These are phyloP conservation scores for Westerdykella sp. DNA, from an alignment of 2,329 filamentous ascomycete genomes.

Conservation along the genomic window DNA sequence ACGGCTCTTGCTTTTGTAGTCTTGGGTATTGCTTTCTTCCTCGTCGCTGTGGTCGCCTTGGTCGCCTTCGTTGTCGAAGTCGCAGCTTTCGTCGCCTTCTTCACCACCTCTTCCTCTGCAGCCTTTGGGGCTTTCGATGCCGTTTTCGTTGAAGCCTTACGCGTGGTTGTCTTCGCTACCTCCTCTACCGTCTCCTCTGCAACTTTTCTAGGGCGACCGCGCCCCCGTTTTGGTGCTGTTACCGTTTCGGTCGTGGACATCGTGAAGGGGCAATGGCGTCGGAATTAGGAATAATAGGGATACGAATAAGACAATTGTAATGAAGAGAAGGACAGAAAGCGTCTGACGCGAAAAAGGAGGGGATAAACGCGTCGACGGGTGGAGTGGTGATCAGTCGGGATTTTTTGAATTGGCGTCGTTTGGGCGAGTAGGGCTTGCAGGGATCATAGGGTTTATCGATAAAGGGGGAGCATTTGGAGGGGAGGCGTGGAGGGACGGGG, in stretches of 20 bases:
- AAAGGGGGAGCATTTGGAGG: background rate
- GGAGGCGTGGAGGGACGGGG: too few relatives aligned
- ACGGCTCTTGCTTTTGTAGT: slow-evolving; percentile 5
- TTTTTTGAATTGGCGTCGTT: background rate
- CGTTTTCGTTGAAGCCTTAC: slow-evolving; percentile 22
- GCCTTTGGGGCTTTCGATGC: slow-evolving; percentile 1
- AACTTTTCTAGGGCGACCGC: background rate
- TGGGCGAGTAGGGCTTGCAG: background rate
- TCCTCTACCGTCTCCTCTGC: slow-evolving; percentile 1
- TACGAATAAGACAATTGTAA: too few relatives aligned
- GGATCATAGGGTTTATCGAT: background rate
- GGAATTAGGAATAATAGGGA: too few relatives aligned
- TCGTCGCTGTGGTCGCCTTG: background rate
- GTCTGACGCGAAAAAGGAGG: background rate
- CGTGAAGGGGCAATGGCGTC: background rate
- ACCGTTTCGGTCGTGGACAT: background rate
- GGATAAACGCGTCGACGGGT: background rate
- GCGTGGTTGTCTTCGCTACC: slow-evolving; percentile 14
- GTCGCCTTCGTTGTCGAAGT: background rate
- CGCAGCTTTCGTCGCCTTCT: slow-evolving; percentile 5
- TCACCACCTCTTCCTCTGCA: slow-evolving; percentile 11
- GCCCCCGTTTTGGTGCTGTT: background rate
- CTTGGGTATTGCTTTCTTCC: slow-evolving; percentile 2
- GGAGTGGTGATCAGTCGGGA: background rate
- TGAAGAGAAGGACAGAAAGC: background rate